Evolutionary conservation across 2,329 filamentous ascomycete species (phyloP).

Genomic region (Colletotrichum sp.): DNA sequence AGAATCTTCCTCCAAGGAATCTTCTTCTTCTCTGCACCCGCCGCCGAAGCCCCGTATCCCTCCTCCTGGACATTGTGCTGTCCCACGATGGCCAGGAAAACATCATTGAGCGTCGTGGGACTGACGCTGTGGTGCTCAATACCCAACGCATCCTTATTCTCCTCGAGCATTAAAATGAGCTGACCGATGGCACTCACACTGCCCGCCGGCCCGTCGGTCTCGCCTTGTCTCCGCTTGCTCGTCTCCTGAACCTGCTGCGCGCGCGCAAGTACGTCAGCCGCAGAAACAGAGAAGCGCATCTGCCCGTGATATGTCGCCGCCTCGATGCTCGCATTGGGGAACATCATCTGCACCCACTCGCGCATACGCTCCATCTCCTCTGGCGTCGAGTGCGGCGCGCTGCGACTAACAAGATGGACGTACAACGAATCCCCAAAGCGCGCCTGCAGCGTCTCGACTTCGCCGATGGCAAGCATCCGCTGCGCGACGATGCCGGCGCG

Average conservation of each 20-base stretch:
- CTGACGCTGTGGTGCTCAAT: constrained; percentile 87
- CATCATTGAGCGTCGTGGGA: constrained; percentile 89
- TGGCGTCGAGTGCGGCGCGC: constrained; percentile 74
- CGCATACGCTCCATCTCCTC: constrained; percentile 72
- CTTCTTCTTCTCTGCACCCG: not conserved
- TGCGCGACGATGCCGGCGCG: constrained; percentile 86
- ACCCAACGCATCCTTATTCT: constrained; percentile 69
- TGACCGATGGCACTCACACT: constrained; percentile 62
- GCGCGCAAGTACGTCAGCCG: constrained; percentile 6
- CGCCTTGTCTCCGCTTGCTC: not conserved
- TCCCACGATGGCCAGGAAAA: constrained; percentile 85
- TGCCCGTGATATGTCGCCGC: constrained; percentile 48
- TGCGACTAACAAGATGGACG: constrained; percentile 78
- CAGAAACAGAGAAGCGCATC: constrained; percentile 29
- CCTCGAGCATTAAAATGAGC: constrained; percentile 76
- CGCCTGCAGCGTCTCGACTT: constrained; percentile 71
- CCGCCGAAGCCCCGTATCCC: constrained; percentile 41
- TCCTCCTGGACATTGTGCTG: constrained; percentile 82
- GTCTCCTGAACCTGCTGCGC: not conserved
- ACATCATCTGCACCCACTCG: constrained; percentile 65
- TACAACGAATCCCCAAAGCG: constrained; percentile 81
- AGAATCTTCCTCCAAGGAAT: constrained; percentile 6
- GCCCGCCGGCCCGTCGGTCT: fast-evolving
- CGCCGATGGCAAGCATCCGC: constrained; percentile 85
- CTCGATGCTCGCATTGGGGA: constrained; percentile 72